These are phyloP conservation scores for Russula ochroleuca DNA, from an alignment of 768 basidiomycete species.

Conservation along the genomic window DNA sequence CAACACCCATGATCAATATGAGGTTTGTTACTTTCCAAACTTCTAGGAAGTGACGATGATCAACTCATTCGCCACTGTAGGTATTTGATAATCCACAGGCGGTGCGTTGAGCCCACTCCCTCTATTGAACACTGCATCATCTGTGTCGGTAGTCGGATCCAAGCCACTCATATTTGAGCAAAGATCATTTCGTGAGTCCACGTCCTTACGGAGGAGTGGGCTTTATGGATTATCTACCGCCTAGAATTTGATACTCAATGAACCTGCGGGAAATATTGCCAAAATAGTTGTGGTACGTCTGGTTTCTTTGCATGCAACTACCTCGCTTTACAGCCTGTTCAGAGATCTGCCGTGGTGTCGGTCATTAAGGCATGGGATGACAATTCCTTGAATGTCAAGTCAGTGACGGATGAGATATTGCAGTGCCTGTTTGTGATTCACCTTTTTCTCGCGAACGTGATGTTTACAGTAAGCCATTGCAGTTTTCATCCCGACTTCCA, in stretches of 20 bases:
- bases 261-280: conserved; percentile 75
- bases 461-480: not conserved
- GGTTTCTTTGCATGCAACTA: not conserved
- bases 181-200: conserved; percentile 78
- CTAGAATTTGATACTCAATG: conserved; percentile 75
- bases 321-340: not conserved
- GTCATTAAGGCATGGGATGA: conserved; percentile 84
- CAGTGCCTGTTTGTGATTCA: conserved; percentile 53
- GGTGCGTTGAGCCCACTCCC: conserved; percentile 43
- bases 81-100: conserved; percentile 81
- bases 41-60: not conserved
- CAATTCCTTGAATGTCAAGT: conserved; percentile 50
- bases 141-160: conserved; percentile 59
- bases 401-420: conserved; percentile 57
- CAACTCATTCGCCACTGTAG: conserved; percentile 23
- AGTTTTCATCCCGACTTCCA: conserved; percentile 88
- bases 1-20: conserved; percentile 75
- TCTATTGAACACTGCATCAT: not conserved
- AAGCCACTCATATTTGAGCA: conserved; percentile 84
- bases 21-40: conserved; percentile 39
- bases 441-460: not conserved
- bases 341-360: conserved; percentile 62
- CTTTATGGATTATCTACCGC: not conserved
- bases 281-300: conserved; percentile 56
- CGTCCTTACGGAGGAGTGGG: conserved; percentile 19